Evolutionary conservation across 108 stramenopile species (phyloP).

Genomic region (Conticribra weissflogii): DNA sequence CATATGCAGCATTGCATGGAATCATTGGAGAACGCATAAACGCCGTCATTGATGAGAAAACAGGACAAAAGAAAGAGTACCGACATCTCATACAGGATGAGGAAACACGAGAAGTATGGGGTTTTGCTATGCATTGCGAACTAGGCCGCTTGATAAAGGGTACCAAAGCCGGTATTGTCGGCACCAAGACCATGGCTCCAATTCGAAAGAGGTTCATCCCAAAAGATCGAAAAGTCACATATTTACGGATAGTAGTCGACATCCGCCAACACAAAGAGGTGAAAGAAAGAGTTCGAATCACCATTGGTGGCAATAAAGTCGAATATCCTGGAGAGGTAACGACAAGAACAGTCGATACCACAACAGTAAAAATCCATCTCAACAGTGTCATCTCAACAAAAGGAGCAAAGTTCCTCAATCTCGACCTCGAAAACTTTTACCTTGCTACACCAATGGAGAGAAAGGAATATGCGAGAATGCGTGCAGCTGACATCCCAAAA

Average conservation of each 20-base stretch:
- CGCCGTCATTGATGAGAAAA: neutral
- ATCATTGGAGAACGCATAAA: neutral
- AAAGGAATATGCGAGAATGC: conserved; percentile 50
- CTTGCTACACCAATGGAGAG: conserved; percentile 34
- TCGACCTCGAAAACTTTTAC: conserved; percentile 55
- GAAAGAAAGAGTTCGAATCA: neutral
- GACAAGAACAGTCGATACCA: neutral
- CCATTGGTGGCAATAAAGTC: conserved; percentile 2
- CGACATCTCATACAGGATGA: neutral
- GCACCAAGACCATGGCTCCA: conserved; percentile 2
- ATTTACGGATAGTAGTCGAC: neutral
- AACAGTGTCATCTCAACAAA: conserved; percentile 15
- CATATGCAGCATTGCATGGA: neutral
- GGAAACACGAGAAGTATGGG: neutral
- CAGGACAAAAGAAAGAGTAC: neutral
- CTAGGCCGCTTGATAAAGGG: conserved; percentile 1
- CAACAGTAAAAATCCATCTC: neutral
- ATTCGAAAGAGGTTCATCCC: neutral
- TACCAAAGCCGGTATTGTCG: neutral
- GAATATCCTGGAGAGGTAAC: neutral
- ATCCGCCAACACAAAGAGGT: neutral
- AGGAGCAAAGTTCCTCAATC: conserved; percentile 24
- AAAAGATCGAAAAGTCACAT: conserved; percentile 4
- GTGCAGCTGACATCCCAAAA: conserved; percentile 3
- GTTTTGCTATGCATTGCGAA: neutral